Evolutionary conservation across 2,329 filamentous ascomycete genomes (phyloP).

Genomic region (Pleurostoma richardsiae): DNA sequence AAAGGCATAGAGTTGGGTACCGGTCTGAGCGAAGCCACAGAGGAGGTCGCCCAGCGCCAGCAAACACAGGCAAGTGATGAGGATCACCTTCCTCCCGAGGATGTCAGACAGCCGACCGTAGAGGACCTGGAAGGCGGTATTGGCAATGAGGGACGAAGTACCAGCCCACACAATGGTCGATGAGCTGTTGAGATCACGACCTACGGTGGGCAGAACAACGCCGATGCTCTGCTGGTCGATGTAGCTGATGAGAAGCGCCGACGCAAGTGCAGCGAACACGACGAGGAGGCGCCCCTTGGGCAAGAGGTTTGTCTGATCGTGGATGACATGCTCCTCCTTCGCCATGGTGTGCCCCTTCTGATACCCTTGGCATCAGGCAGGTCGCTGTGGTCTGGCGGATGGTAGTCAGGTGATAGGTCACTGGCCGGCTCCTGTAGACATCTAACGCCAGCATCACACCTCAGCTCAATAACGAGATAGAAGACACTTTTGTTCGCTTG

Average conservation of each 20-base stretch:
- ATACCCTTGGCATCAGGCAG: too few relatives aligned
- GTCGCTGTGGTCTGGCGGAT: not conserved
- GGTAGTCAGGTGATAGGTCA: not conserved
- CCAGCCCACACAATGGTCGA: slow-evolving; percentile 27
- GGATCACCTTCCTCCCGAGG: slow-evolving; percentile 26
- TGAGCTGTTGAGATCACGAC: slow-evolving; percentile 20
- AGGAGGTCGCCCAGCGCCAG: slow-evolving; percentile 22
- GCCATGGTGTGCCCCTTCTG: slow-evolving; percentile 1
- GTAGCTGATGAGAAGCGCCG: slow-evolving; percentile 25
- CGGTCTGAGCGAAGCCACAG: slow-evolving; percentile 24
- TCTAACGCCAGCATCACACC: too few relatives aligned
- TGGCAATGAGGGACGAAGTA: slow-evolving; percentile 29
- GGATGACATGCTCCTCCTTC: not conserved
- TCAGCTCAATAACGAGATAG: too few relatives aligned
- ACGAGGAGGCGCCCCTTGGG: slow-evolving; percentile 23
- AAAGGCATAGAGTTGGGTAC: slow-evolving; percentile 26
- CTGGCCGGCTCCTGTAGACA: not conserved
- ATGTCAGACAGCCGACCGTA: slow-evolving; percentile 30
- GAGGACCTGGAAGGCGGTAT: slow-evolving; percentile 27
- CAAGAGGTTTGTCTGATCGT: slow-evolving; percentile 25
- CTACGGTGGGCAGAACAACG: slow-evolving; percentile 30
- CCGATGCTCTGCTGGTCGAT: slow-evolving; percentile 29
- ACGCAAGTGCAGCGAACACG: slow-evolving; percentile 19
- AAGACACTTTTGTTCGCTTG: too few relatives aligned
- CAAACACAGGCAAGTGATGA: slow-evolving; percentile 19